Evolutionary conservation across 2,329 filamentous ascomycete genomes (phyloP).

Genomic region (Cladobotryum protrusum): DNA sequence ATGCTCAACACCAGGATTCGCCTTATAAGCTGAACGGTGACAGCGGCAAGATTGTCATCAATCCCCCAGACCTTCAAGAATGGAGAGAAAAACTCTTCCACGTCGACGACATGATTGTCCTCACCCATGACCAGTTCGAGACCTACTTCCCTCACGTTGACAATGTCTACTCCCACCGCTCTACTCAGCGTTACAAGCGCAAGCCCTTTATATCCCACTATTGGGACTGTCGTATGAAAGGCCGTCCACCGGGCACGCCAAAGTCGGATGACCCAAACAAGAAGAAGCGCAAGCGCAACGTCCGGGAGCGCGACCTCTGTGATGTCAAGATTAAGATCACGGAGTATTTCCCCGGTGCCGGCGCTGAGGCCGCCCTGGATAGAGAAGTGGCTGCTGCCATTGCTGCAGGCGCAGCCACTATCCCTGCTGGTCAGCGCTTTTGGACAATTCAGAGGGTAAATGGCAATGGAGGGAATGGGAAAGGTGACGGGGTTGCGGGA

Average conservation of each 20-base stretch:
- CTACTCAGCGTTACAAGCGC: conserved; percentile 73
- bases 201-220: conserved; percentile 80
- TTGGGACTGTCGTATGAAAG: conserved; percentile 79
- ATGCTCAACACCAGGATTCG: background rate
- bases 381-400: conserved; percentile 18
- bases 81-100: conserved; percentile 71
- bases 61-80: conserved; percentile 44
- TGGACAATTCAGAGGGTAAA: conserved; percentile 76
- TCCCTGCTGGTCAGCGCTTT: conserved; percentile 46
- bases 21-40: conserved; percentile 3
- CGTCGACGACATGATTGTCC: conserved; percentile 64
- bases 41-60: conserved; percentile 4
- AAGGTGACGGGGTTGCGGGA: conserved; percentile 61
- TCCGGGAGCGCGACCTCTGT: conserved; percentile 71
- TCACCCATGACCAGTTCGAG: conserved; percentile 73
- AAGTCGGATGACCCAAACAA: conserved; percentile 75
- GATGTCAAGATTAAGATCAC: conserved; percentile 85
- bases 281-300: conserved; percentile 72
- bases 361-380: conserved; percentile 21
- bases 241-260: conserved; percentile 68
- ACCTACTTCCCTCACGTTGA: conserved; percentile 80
- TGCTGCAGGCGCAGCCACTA: conserved; percentile 6
- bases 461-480: conserved; percentile 67
- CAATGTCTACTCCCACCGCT: conserved; percentile 79
- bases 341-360: conserved; percentile 61